phyloP scores from a whole-genome alignment of 108 stramenopile species.

The Cylindrotheca fusiformis region DNA sequence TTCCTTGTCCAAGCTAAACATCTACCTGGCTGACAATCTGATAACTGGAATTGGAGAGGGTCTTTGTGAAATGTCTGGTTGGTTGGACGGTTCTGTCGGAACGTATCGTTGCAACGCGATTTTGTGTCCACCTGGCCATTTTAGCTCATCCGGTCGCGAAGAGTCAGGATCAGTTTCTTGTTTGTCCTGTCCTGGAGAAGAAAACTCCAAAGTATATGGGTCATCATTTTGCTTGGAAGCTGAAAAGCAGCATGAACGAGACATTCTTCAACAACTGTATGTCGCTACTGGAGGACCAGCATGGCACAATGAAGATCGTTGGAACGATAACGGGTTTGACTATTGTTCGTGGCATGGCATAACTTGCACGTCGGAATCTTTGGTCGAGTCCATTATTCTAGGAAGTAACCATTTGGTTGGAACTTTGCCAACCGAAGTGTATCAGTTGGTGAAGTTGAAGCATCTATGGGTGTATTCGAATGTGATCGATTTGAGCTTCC shows the following conservation, averaged over 20 bases:
- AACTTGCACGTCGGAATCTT: constrained; percentile 51
- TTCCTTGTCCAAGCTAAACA: constrained; percentile 48
- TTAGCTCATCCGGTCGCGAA: constrained; percentile 61
- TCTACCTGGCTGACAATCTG: constrained; percentile 70
- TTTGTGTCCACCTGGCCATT: constrained; percentile 63
- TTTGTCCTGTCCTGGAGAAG: constrained; percentile 47
- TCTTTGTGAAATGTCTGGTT: constrained; percentile 55
- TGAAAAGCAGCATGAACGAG: constrained; percentile 39
- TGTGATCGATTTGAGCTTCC: constrained; percentile 69
- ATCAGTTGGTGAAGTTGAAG: constrained; percentile 57
- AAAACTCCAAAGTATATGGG: constrained; percentile 56
- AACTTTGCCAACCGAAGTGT: constrained; percentile 74
- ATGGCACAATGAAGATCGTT: constrained; percentile 57
- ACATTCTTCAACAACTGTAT: constrained; percentile 62
- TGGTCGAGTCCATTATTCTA: constrained; percentile 63
- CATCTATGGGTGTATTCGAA: constrained; percentile 82
- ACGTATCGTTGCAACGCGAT: constrained; percentile 64
- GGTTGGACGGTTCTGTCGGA: constrained; percentile 65
- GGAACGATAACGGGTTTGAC: constrained; percentile 52
- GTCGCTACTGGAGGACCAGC: constrained; percentile 59
- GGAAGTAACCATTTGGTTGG: constrained; percentile 76
- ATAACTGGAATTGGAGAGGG: constrained; percentile 47
- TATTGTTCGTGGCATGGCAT: constrained; percentile 81
- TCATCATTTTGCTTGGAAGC: constrained; percentile 46
- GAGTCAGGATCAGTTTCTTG: constrained; percentile 43